Conservation (phyloP, 1,284 basidiomycete genomes). For the Malassezia equina region DNA sequence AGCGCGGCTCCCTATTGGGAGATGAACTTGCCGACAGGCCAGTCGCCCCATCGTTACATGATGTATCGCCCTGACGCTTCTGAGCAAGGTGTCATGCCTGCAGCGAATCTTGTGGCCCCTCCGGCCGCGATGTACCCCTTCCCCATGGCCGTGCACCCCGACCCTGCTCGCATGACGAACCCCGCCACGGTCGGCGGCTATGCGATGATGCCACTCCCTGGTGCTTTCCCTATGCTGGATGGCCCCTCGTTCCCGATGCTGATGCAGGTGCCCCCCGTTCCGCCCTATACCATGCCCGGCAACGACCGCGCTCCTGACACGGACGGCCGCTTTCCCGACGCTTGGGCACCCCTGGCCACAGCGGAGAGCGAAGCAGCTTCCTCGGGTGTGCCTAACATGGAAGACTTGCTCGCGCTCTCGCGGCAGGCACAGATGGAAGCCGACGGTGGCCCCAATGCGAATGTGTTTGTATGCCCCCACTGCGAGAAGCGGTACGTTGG, state of each 20-base stretch:
- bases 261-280: conserved; percentile 8
- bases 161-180: conserved; percentile 1
- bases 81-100: not conserved
- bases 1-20: conserved; percentile 9
- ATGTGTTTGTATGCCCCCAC: conserved; percentile 49
- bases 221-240: conserved; percentile 4
- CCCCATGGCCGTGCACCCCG: conserved; percentile 10
- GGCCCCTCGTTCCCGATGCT: conserved; percentile 10
- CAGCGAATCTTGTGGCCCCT: not conserved
- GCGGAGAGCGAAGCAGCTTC: not conserved
- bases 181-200: not conserved
- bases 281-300: not conserved
- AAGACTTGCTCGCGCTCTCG: conserved; percentile 35
- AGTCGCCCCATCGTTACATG: conserved; percentile 13
- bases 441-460: conserved; percentile 23
- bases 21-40: not conserved
- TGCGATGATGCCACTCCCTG: conserved; percentile 2
- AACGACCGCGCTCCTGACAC: not conserved
- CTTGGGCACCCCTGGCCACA: not conserved
- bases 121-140: conserved; percentile 5
- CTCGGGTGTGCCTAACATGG: conserved; percentile 18
- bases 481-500: conserved; percentile 53
- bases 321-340: not conserved
- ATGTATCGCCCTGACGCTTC: conserved; percentile 10
- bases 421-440: conserved; percentile 23